Conservation (phyloP, 768 basidiomycete species). For the Kwoniella sp. region DNA sequence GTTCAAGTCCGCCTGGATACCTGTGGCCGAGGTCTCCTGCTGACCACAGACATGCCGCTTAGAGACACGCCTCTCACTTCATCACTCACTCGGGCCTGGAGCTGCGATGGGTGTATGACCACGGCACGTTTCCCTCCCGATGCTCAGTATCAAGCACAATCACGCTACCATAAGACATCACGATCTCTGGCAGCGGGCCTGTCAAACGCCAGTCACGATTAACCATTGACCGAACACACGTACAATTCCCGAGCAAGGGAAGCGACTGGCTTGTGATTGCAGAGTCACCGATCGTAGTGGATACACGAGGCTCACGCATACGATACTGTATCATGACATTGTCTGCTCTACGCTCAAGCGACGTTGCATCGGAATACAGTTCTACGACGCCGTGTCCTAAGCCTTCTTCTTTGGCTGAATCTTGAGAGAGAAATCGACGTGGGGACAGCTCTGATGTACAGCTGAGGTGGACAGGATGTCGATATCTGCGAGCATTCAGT, state of each 20-base stretch:
- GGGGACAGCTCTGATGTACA: conserved; percentile 64
- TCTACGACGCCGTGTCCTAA: not conserved
- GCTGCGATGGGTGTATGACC: not conserved
- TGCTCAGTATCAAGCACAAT: no score
- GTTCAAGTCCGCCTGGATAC: not conserved
- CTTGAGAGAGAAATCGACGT: conserved; percentile 96
- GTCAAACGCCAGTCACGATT: no score
- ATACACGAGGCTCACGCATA: not conserved
- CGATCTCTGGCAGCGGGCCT: no score
- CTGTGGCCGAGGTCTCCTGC: no score
- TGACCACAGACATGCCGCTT: not conserved
- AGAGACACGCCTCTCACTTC: not conserved
- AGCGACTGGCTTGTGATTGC: not conserved
- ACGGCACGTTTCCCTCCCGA: no score
- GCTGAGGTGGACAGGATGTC: conserved; percentile 71
- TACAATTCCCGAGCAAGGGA: not conserved
- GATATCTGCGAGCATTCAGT: conserved; percentile 66
- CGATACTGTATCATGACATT: not conserved
- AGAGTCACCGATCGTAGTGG: not conserved
- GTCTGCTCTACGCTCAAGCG: not conserved
- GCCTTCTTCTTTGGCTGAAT: conserved; percentile 58
- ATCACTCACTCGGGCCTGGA: not conserved
- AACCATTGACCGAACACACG: not conserved
- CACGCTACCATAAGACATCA: no score
- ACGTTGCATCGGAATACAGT: not conserved